Conservation (phyloP, 106 monocot species). For the Apostasia ramifera region DNA sequence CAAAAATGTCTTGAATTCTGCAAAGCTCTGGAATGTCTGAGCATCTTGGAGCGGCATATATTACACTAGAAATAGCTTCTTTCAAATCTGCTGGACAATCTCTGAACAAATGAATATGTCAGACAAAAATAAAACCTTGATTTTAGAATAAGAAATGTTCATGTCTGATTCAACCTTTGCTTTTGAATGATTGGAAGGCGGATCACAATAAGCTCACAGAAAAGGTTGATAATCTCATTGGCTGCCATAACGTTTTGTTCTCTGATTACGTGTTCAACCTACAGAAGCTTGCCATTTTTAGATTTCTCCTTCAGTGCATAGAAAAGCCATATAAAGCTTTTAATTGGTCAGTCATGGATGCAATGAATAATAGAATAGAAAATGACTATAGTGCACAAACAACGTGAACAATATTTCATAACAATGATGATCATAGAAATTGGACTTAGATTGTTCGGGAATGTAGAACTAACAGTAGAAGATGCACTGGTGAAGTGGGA, state of each 20-base stretch:
- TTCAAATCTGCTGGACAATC: slow-evolving; percentile 83
- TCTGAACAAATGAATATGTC: slow-evolving; percentile 21
- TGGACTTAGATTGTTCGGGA: too few species aligned
- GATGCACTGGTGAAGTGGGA: too few species aligned
- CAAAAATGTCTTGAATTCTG: slow-evolving; percentile 65
- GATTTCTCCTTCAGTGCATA: too few species aligned
- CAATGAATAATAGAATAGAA: too few species aligned
- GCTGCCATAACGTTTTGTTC: slow-evolving; percentile 89
- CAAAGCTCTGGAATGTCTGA: slow-evolving; percentile 89
- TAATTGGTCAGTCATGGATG: too few species aligned
- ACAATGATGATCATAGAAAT: too few species aligned
- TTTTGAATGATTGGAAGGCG: slow-evolving; percentile 89
- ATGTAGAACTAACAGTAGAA: too few species aligned
- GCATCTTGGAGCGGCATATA: slow-evolving; percentile 94
- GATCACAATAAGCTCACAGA: slow-evolving; percentile 79
- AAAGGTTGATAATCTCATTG: slow-evolving; percentile 89
- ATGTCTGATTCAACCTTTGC: slow-evolving; percentile 41
- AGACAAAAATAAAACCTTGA: background rate
- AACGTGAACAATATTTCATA: too few species aligned
- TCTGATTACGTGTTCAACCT: slow-evolving; percentile 95
- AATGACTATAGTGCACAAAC: too few species aligned
- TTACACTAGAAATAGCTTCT: slow-evolving; percentile 89
- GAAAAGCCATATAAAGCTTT: too few species aligned
- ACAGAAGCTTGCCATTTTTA: slow-evolving; percentile 11
- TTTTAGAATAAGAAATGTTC: background rate